Evolutionary conservation across 78 protist genomes (phyloP), one percentile per base, ranked within the genome.

Genomic region (Dictyostelium capitatum): DNA sequence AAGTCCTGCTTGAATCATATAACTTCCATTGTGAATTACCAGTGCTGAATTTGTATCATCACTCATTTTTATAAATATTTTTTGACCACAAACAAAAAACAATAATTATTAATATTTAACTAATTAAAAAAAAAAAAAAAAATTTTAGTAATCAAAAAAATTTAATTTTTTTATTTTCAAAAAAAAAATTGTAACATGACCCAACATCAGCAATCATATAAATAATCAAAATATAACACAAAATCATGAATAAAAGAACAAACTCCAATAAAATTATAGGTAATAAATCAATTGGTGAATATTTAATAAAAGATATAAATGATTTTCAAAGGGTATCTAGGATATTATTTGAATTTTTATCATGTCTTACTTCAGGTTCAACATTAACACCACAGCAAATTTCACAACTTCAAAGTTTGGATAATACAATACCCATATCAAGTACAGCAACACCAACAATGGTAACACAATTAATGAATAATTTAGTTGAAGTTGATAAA

Each of bases 291-390:
- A 67, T 67, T 6, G 46, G 75, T 12, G 75, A 67, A 25, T 25
- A 67, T 2, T 43, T 67, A 30, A 30, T 43, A 67, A 67, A 41
- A 67, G 75, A 67, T 67, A 32, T 67, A 67, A 28, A 32, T 2
- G 75, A 67, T 32, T 67, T 67, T 32, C 41, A 32, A 20, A 30
- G 47, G 19, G 47, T 67, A 64, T 77, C 80, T 20, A 87, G 79
- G 53, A 74, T 79, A 12, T 46, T 87, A 20, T 87, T 87, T 83
- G 37, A 79, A n/a, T 67, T 47, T 32, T 80, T 64, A 20, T 32
- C 84, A 32, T 73, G 54, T 43, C 12, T 43, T 4, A 19, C 90
- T 53, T 51, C 90, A 48, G 17, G 28, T 48, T 37, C 51, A 67
- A 1, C 50, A 70, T 32, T 28, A 23, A 46, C 23, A 48, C 65